phyloP scores from a whole-genome alignment of 768 basidiomycete species.

The Termitomyces heimii region DNA sequence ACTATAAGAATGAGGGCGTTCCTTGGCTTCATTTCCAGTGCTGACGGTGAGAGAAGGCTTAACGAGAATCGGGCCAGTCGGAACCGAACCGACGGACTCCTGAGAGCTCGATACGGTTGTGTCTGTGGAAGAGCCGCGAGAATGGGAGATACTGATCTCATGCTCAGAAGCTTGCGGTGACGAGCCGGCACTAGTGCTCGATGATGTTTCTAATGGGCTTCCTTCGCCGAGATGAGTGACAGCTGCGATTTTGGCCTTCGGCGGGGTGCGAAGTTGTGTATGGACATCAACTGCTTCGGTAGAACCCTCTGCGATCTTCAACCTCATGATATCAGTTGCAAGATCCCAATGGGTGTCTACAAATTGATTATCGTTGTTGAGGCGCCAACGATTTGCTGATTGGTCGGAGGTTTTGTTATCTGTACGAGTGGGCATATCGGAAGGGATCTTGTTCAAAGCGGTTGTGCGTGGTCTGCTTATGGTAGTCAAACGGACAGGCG shows the following conservation, averaged over 20 bases:
- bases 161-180: conserved; percentile 68
- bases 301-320: conserved; percentile 56
- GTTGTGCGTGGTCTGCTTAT: conserved; percentile 25
- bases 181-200: conserved; percentile 65
- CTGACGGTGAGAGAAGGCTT: conserved; percentile 50
- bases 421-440: conserved; percentile 44
- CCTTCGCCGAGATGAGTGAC: conserved; percentile 56
- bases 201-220: conserved; percentile 70
- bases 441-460: conserved; percentile 31
- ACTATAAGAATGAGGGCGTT: conserved; percentile 78
- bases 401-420: conserved; percentile 35
- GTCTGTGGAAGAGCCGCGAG: conserved; percentile 80
- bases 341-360: conserved; percentile 68
- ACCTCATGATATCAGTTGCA: conserved; percentile 64
- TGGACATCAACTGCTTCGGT: conserved; percentile 47
- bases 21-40: conserved; percentile 53
- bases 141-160: conserved; percentile 63
- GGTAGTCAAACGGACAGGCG: conserved; percentile 27
- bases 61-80: conserved; percentile 52
- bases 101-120: conserved; percentile 58
- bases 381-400: conserved; percentile 52
- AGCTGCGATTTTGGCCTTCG: conserved; percentile 55
- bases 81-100: conserved; percentile 44
- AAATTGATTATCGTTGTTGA: conserved; percentile 58
- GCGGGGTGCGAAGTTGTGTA: conserved; percentile 57